phyloP scores from a whole-genome alignment of 371 early-diverging fungal genomes.

The Neoconidiobolus thromboides region DNA sequence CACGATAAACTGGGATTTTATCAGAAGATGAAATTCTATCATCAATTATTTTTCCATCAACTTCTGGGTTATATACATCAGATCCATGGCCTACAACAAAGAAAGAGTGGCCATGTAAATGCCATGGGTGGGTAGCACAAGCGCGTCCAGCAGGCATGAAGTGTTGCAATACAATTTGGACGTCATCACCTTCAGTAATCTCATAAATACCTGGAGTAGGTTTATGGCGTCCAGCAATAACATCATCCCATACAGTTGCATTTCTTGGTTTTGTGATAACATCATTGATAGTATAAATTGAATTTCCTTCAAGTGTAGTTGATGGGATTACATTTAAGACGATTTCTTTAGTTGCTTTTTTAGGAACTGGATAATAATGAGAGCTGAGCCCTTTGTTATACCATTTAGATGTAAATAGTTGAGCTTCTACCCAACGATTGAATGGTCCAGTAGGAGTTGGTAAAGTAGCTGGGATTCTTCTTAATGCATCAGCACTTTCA shows the following conservation, averaged over 20 bases:
- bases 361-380: too few relatives aligned
- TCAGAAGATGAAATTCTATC: neutral
- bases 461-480: too few relatives aligned
- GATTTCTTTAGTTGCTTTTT: too few relatives aligned
- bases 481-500: neutral
- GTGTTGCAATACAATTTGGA: neutral
- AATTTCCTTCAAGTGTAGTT: too few relatives aligned
- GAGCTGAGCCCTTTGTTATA: too few relatives aligned
- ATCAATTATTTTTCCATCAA: slow-evolving; percentile 5
- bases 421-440: too few relatives aligned
- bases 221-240: neutral
- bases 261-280: neutral
- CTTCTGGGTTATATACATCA: neutral
- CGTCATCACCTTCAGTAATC: neutral
- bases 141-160: neutral
- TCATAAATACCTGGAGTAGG: neutral
- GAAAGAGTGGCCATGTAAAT: slow-evolving; percentile 4
- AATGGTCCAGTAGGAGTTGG: too few relatives aligned
- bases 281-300: neutral
- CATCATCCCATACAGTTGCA: neutral
- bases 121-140: neutral
- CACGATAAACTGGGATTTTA: neutral
- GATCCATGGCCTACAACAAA: neutral
- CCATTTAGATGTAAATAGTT: too few relatives aligned
- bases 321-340: too few relatives aligned